Evolutionary conservation across 2,329 filamentous ascomycete species (phyloP).

Genomic region (Pseudonectria buxi): DNA sequence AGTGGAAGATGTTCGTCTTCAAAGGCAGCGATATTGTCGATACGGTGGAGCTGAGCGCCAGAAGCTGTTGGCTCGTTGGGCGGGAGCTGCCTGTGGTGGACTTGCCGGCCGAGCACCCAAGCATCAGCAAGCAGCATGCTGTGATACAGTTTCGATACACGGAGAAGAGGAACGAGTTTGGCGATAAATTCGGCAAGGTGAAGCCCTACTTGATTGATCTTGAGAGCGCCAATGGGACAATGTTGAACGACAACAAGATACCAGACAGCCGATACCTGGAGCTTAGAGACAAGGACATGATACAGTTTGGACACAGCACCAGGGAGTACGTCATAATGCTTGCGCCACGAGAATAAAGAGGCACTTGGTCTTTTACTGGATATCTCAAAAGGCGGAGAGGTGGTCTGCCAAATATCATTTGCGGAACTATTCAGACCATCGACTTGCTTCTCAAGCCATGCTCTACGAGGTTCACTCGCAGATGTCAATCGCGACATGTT

Average conservation of each 20-base stretch:
- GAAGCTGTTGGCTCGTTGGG: constrained; percentile 88
- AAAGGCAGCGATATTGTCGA: constrained; percentile 75
- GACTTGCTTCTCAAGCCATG: too few species aligned
- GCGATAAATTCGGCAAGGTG: constrained; percentile 71
- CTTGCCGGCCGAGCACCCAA: constrained; percentile 79
- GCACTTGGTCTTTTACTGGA: too few species aligned
- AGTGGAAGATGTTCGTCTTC: constrained; percentile 91
- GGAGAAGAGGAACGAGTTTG: constrained; percentile 78
- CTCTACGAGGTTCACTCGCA: too few species aligned
- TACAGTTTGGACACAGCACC: constrained; percentile 80
- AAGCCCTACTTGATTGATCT: constrained; percentile 89
- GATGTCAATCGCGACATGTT: too few species aligned
- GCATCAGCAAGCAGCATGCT: constrained; percentile 90
- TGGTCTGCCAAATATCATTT: too few species aligned
- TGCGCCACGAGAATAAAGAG: constrained; percentile 38
- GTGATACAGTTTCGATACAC: constrained; percentile 88
- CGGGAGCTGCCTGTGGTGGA: constrained; percentile 77
- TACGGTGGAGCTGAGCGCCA: constrained; percentile 66
- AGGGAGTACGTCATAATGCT: constrained; percentile 97
- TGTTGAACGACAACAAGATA: constrained; percentile 67
- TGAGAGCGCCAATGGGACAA: constrained; percentile 87
- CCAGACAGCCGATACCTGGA: constrained; percentile 78
- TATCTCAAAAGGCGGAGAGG: too few species aligned
- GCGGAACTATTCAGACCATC: too few species aligned
- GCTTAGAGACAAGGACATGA: constrained; percentile 78